These are phyloP conservation scores for Coprinopsis strossmayeri DNA, from an alignment of 768 basidiomycete species.

Conservation along the genomic window DNA sequence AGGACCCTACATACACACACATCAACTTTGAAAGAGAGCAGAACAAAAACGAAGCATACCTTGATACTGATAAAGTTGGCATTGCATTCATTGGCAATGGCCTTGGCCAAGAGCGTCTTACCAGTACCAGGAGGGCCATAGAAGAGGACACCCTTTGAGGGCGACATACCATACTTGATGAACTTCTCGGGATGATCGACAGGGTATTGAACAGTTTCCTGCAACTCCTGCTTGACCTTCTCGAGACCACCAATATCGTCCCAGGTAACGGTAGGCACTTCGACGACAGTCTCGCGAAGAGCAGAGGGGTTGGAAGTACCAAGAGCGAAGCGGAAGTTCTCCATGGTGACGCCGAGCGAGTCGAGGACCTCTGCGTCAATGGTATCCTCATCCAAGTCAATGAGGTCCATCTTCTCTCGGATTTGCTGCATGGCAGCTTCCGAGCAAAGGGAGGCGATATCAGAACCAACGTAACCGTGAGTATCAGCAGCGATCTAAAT, in stretches of 20 bases:
- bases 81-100: slow-evolving; percentile 98
- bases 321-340: slow-evolving; percentile 99
- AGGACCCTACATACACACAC: slow-evolving; percentile 54
- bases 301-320: slow-evolving; percentile 98
- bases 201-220: slow-evolving; percentile 99
- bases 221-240: slow-evolving; percentile 98
- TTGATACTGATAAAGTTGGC: slow-evolving; percentile 99
- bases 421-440: slow-evolving; percentile 99
- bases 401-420: slow-evolving; percentile 99
- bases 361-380: slow-evolving; percentile 99
- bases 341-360: slow-evolving; percentile 98
- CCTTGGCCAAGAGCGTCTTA: slow-evolving; percentile 98
- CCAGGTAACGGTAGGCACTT: slow-evolving; percentile 98
- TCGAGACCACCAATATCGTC: slow-evolving; percentile 99
- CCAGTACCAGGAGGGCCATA: slow-evolving; percentile 99
- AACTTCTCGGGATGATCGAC: slow-evolving; percentile 99
- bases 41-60: too few species aligned
- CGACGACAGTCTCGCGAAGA: slow-evolving; percentile 97
- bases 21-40: background rate
- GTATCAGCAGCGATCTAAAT: slow-evolving; percentile 94
- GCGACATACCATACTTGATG: slow-evolving; percentile 99
- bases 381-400: slow-evolving; percentile 94
- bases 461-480: slow-evolving; percentile 98
- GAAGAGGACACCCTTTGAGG: slow-evolving; percentile 98
- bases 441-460: slow-evolving; percentile 94